A percentile compares a stretch with the other conserved stretches of the same genome.
These are phyloP conservation scores for Boletus sp. DNA, from an alignment of 768 basidiomycete genomes.

Conservation along the genomic window DNA sequence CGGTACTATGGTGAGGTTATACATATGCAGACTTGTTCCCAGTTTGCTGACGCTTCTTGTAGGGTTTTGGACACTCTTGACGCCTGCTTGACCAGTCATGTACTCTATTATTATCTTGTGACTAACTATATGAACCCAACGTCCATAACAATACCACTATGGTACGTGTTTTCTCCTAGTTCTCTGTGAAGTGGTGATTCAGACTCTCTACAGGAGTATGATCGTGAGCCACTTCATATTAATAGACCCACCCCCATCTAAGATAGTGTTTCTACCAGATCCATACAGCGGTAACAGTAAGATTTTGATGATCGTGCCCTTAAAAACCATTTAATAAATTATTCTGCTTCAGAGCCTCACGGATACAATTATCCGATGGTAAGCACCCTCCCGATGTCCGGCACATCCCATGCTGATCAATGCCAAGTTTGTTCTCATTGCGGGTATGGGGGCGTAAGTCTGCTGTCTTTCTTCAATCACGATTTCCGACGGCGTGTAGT, in stretches of 20 bases:
- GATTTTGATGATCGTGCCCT: constrained; percentile 12
- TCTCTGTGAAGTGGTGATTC: not conserved
- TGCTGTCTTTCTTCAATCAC: not conserved
- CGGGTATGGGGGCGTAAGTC: constrained; percentile 51
- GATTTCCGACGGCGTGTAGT: constrained; percentile 30
- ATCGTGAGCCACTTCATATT: constrained; percentile 37
- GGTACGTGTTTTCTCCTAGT: constrained; percentile 31
- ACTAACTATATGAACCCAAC: constrained; percentile 49
- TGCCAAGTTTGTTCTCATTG: constrained; percentile 44
- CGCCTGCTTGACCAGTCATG: constrained; percentile 49
- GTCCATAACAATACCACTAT: constrained; percentile 44
- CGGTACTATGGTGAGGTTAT: constrained; percentile 13
- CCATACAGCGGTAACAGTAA: constrained; percentile 55
- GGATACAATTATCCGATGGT: constrained; percentile 50
- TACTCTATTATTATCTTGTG: constrained; percentile 59
- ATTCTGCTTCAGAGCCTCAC: constrained; percentile 40
- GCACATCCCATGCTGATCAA: not conserved
- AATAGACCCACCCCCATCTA: not conserved
- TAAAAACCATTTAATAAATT: not conserved
- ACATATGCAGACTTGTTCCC: no score
- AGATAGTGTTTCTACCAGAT: constrained; percentile 33
- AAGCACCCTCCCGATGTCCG: not conserved
- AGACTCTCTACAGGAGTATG: constrained; percentile 41
- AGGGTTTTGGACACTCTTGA: constrained; percentile 56
- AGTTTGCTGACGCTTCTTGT: not conserved